phyloP scores from a whole-genome alignment of 768 basidiomycete genomes.

The Ephemerocybe angulata region DNA sequence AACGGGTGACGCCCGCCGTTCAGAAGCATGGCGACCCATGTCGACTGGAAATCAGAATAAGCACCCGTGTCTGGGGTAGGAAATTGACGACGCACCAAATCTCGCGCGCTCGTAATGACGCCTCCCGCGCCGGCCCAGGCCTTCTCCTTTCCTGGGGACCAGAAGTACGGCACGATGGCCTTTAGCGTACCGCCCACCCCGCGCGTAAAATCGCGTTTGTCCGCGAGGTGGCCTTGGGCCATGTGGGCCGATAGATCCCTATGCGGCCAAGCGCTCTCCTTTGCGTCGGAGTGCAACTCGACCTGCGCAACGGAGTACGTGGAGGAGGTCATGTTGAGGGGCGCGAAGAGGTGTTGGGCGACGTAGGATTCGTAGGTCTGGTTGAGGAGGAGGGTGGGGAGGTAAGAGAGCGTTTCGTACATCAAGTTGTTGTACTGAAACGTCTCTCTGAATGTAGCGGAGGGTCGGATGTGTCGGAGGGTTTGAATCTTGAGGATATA shows the following conservation, averaged over 20 bases:
- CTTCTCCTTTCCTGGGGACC: conserved; percentile 35
- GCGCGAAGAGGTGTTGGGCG: conserved; percentile 33
- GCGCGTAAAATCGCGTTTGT: conserved; percentile 28
- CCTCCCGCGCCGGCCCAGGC: conserved; percentile 43
- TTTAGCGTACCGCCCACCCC: conserved; percentile 29
- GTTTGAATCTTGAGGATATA: conserved; percentile 28
- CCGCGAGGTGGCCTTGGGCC: conserved; percentile 35
- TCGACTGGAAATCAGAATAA: conserved; percentile 13
- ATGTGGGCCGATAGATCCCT: conserved; percentile 17
- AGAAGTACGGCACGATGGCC: conserved; percentile 37
- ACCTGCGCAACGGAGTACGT: conserved; percentile 39
- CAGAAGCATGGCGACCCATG: conserved; percentile 39
- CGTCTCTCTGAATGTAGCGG: conserved; percentile 37
- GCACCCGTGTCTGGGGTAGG: not conserved
- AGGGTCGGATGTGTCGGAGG: conserved; percentile 35
- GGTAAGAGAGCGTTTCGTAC: conserved; percentile 39
- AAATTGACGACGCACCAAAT: conserved; percentile 29
- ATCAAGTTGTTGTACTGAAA: conserved; percentile 48
- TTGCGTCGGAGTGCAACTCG: conserved; percentile 12
- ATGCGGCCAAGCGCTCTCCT: too few species aligned
- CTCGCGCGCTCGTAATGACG: conserved; percentile 35
- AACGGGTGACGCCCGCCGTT: conserved; percentile 37
- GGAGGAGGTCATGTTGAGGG: conserved; percentile 36
- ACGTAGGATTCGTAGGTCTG: conserved; percentile 40
- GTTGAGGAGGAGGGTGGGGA: conserved; percentile 35